Conservation (phyloP, 2,329 filamentous ascomycete genomes). For the Ascochyta fabae region DNA sequence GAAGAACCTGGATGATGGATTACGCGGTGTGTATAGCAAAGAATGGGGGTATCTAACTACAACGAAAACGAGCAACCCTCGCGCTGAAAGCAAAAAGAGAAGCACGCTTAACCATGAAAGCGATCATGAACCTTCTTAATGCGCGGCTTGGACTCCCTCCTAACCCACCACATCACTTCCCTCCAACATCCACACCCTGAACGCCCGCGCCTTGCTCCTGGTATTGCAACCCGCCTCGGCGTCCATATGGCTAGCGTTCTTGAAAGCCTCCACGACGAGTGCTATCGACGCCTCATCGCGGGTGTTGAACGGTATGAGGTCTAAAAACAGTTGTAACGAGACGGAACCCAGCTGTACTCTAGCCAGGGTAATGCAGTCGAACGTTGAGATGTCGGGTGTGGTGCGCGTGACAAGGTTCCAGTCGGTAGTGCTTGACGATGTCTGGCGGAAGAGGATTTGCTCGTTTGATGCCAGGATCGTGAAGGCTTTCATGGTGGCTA, state of each 20-base stretch:
- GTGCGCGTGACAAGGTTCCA: constrained; percentile 39
- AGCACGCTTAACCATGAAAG: no score
- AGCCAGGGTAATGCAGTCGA: constrained; percentile 33
- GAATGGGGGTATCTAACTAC: no score
- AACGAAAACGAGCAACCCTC: no score
- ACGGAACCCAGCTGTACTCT: constrained; percentile 37
- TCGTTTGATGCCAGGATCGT: constrained; percentile 34
- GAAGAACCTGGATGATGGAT: no score
- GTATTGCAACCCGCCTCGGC: constrained; percentile 22
- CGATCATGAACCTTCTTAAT: no score
- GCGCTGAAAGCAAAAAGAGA: no score
- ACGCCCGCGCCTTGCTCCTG: constrained; percentile 33
- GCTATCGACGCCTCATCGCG: constrained; percentile 24
- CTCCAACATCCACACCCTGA: constrained; percentile 32
- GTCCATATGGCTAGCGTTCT: constrained; percentile 35
- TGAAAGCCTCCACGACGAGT: constrained; percentile 38
- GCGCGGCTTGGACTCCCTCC: no score
- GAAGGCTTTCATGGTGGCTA: constrained; percentile 34
- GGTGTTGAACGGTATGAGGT: constrained; percentile 33
- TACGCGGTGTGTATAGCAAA: no score
- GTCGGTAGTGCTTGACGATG: constrained; percentile 25
- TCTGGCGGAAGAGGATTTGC: constrained; percentile 34
- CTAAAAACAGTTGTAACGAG: constrained; percentile 35
- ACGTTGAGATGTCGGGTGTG: constrained; percentile 24
- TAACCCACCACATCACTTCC: no score